phyloP scores from a whole-genome alignment of 805 yeast species.

The Wickerhamomyces sydowiorum region DNA sequence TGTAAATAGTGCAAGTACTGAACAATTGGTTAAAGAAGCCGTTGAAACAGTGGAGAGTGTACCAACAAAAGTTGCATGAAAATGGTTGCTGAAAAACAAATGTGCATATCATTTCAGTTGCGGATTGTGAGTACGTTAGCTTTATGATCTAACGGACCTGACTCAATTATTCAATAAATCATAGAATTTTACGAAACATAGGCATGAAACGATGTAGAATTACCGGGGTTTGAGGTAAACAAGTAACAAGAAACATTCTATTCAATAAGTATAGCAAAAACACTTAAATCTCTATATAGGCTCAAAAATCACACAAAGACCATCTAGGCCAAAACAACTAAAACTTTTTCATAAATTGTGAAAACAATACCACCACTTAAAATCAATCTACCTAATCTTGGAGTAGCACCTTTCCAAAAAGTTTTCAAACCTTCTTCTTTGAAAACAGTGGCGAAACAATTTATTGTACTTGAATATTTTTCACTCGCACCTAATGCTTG shows the following conservation, averaged over 20 bases:
- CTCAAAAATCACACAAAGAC: background rate
- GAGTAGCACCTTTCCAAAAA: slow-evolving; percentile 98
- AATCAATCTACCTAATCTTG: slow-evolving; percentile 86
- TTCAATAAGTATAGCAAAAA: no score
- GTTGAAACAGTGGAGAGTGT: background rate
- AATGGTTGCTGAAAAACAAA: no score
- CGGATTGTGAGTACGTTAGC: no score
- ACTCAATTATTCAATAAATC: no score
- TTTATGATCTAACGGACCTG: no score
- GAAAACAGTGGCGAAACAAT: slow-evolving; percentile 78
- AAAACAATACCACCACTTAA: slow-evolving; percentile 96
- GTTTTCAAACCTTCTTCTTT: slow-evolving; percentile 85
- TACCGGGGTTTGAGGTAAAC: no score
- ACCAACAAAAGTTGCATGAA: background rate
- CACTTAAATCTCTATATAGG: no score
- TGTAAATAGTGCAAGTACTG: background rate
- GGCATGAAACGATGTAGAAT: no score
- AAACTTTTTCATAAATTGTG: slow-evolving; percentile 89
- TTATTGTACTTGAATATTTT: slow-evolving; percentile 65
- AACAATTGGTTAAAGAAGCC: slow-evolving; percentile 1
- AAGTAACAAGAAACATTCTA: no score
- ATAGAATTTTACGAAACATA: no score
- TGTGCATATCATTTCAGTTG: no score
- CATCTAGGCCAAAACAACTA: slow-evolving; percentile 31
- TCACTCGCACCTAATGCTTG: slow-evolving; percentile 79